A percentile compares a stretch with the other conserved stretches of the same genome.
Evolutionary conservation across 1,284 basidiomycete genomes (phyloP).

Genomic region (Boletus sp.): DNA sequence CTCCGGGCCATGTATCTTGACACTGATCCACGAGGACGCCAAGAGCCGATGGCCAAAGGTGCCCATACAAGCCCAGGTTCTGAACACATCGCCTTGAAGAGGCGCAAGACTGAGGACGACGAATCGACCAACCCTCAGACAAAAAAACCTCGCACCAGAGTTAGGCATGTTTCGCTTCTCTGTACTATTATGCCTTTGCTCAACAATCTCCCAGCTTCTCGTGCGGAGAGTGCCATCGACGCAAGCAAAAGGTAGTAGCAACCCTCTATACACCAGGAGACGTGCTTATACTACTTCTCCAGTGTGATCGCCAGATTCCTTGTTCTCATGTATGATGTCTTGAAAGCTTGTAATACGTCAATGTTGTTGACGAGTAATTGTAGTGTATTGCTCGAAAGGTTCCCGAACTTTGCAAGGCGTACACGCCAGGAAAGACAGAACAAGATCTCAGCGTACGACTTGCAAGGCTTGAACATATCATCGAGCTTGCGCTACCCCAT

Average conservation of each 20-base stretch:
- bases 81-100: slow-evolving; percentile 41
- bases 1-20: slow-evolving; percentile 16
- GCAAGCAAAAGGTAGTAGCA: slow-evolving; percentile 69
- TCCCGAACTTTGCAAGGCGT: slow-evolving; percentile 78
- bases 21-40: slow-evolving; percentile 31
- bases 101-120: slow-evolving; percentile 65
- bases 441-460: slow-evolving; percentile 72
- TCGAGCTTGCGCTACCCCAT: slow-evolving; percentile 73
- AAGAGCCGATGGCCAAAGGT: slow-evolving; percentile 26
- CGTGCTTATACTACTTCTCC: slow-evolving; percentile 23
- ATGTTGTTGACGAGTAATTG: slow-evolving; percentile 12
- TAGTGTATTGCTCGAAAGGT: slow-evolving; percentile 80
- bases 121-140: slow-evolving; percentile 39
- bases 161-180: slow-evolving; percentile 45
- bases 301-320: slow-evolving; percentile 79
- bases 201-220: slow-evolving; percentile 56
- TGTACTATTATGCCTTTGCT: slow-evolving; percentile 1
- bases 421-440: slow-evolving; percentile 79
- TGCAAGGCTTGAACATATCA: slow-evolving; percentile 70
- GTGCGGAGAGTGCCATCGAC: slow-evolving; percentile 80
- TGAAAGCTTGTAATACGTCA: slow-evolving; percentile 2
- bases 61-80: slow-evolving; percentile 11
- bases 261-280: slow-evolving; percentile 2
- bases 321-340: slow-evolving; percentile 62
- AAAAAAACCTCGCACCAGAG: slow-evolving; percentile 72